Conservation (phyloP, 352 stramenopile species). For the Globisporangium megalacanthum region DNA sequence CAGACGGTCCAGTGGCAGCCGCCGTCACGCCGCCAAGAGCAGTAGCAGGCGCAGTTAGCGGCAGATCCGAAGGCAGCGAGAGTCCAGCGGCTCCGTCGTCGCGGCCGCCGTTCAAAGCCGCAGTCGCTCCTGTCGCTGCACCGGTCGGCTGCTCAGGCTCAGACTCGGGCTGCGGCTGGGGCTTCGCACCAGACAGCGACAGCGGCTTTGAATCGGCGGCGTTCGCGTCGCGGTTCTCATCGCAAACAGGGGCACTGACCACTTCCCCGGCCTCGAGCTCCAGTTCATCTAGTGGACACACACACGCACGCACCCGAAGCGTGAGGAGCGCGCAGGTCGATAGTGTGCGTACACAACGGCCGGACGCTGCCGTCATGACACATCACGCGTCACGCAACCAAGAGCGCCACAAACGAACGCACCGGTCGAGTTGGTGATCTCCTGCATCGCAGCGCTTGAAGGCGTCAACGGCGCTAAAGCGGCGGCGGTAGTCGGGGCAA, state of each 20-base stretch:
- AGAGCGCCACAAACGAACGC: constrained; percentile 4
- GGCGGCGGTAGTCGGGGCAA: constrained; percentile 4
- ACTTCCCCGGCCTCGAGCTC: constrained; percentile 57
- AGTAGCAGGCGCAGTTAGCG: constrained; percentile 19
- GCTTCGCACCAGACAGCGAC: neutral
- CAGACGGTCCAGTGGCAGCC: neutral
- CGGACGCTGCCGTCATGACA: neutral
- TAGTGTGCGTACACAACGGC: neutral
- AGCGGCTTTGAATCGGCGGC: constrained; percentile 12
- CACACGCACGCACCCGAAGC: constrained; percentile 2
- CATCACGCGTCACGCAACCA: neutral
- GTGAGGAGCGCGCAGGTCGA: constrained; percentile 1
- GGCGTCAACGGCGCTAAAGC: neutral
- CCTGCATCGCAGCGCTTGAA: constrained; percentile 7
- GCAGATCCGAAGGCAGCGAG: neutral
- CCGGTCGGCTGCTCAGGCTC: neutral
- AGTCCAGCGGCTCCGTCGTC: neutral
- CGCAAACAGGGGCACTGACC: constrained; percentile 33
- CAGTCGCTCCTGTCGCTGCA: neutral
- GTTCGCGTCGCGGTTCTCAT: constrained; percentile 12
- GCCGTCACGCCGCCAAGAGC: constrained; percentile 14
- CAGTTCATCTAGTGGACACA: constrained; percentile 30
- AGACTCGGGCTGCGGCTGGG: constrained; percentile 2
- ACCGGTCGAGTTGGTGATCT: constrained; percentile 60
- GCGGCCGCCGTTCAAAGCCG: constrained; percentile 12